Conservation (phyloP, 148 eudicot genomes). For the Rhododendron ferrugineum region DNA sequence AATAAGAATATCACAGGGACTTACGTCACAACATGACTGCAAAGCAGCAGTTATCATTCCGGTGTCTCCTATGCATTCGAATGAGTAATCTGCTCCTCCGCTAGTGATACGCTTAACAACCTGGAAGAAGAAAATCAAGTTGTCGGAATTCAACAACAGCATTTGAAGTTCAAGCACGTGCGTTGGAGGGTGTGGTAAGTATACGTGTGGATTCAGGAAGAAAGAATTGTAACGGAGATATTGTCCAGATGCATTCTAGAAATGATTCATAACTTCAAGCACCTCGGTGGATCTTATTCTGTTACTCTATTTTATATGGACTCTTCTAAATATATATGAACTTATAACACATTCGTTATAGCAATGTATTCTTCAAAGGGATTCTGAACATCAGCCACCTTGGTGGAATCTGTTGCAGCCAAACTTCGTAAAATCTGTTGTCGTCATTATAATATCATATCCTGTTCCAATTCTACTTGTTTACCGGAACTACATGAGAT, state of each 20-base stretch:
- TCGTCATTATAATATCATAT: background rate
- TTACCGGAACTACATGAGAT: background rate
- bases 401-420: background rate
- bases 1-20: background rate
- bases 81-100: slow-evolving; percentile 96
- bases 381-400: background rate
- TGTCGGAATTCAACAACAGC: background rate
- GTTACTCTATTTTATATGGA: background rate
- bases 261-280: background rate
- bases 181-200: background rate
- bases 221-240: background rate
- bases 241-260: background rate
- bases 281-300: background rate
- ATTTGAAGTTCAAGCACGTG: background rate
- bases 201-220: background rate
- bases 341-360: background rate
- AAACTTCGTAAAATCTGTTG: background rate
- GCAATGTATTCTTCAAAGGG: background rate
- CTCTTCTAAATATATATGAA: background rate
- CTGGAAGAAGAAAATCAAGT: slow-evolving; percentile 24
- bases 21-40: slow-evolving; percentile 87
- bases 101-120: slow-evolving; percentile 67
- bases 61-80: slow-evolving; percentile 93
- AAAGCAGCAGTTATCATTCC: slow-evolving; percentile 65
- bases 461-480: background rate